These are phyloP conservation scores for Fonsecaea multimorphosa DNA, from an alignment of 2,329 filamentous ascomycete species.

Conservation along the genomic window DNA sequence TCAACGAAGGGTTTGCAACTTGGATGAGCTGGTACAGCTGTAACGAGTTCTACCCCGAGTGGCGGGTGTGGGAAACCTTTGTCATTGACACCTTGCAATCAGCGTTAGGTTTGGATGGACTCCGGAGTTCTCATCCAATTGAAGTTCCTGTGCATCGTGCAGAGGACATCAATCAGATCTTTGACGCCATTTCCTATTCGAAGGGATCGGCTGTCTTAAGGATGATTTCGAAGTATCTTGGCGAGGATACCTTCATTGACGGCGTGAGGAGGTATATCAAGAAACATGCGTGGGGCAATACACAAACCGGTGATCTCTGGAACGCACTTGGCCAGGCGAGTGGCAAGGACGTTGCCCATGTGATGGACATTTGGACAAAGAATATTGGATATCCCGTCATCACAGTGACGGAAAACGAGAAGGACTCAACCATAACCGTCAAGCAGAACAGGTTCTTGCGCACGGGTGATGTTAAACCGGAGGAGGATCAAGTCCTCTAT, in stretches of 20 bases:
- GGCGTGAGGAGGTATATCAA: slow-evolving; percentile 89
- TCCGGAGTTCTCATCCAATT: slow-evolving; percentile 94
- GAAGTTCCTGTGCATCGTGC: slow-evolving; percentile 95
- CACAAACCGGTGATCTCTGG: slow-evolving; percentile 89
- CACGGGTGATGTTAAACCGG: slow-evolving; percentile 89
- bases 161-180: slow-evolving; percentile 97
- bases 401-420: slow-evolving; percentile 77
- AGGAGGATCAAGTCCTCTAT: slow-evolving; percentile 86
- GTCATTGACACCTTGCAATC: slow-evolving; percentile 91
- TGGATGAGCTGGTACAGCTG: slow-evolving; percentile 95
- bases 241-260: slow-evolving; percentile 90
- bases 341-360: slow-evolving; percentile 84
- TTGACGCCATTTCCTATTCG: slow-evolving; percentile 95
- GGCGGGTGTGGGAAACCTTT: slow-evolving; percentile 97
- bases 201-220: slow-evolving; percentile 95
- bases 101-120: slow-evolving; percentile 83
- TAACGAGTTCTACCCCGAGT: slow-evolving; percentile 94
- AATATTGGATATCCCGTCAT: slow-evolving; percentile 93
- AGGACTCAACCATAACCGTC: slow-evolving; percentile 75
- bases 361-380: slow-evolving; percentile 98
- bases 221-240: slow-evolving; percentile 96
- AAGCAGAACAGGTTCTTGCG: slow-evolving; percentile 95
- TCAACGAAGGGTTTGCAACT: slow-evolving; percentile 91
- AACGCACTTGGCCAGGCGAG: slow-evolving; percentile 83
- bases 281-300: slow-evolving; percentile 97